A percentile compares a stretch with the other conserved stretches of the same genome.
phyloP scores from a whole-genome alignment of 139 green algal species.

The Deuterostichococcus epilithicus region DNA sequence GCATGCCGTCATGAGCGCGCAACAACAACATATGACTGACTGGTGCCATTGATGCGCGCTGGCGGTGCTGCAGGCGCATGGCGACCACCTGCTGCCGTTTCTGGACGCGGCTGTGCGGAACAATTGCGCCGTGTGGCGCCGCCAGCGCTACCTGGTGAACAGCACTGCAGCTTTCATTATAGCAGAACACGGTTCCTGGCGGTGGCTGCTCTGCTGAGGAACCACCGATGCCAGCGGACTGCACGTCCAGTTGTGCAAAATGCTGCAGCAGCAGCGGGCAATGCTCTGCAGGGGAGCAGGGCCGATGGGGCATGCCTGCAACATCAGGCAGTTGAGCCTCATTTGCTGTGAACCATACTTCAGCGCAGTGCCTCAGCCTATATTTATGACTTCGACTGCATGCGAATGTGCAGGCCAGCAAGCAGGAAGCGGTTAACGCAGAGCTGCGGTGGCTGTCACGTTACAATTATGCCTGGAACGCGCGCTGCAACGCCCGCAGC shows the following conservation, averaged over 20 bases:
- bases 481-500: background rate
- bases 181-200: too few species aligned
- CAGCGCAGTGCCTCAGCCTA: too few species aligned
- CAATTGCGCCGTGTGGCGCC: background rate
- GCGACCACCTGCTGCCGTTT: conserved; percentile 1
- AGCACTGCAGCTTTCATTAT: background rate
- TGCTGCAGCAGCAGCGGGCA: too few species aligned
- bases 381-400: background rate
- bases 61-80: background rate
- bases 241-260: too few species aligned
- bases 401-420: background rate
- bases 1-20: too few species aligned
- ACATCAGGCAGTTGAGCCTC: too few species aligned
- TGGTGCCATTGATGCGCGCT: too few species aligned
- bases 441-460: background rate
- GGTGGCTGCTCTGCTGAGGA: too few species aligned
- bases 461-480: conserved; percentile 10
- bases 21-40: background rate
- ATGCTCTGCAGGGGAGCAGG: too few species aligned
- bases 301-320: too few species aligned
- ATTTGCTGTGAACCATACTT: too few species aligned
- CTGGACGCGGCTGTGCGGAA: background rate
- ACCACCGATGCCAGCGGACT: too few species aligned
- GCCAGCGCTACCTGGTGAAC: conserved; percentile 1
- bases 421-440: background rate